Evolutionary conservation across 495 filamentous ascomycete genomes (phyloP).

Genomic region (Penicillium chermesinum): DNA sequence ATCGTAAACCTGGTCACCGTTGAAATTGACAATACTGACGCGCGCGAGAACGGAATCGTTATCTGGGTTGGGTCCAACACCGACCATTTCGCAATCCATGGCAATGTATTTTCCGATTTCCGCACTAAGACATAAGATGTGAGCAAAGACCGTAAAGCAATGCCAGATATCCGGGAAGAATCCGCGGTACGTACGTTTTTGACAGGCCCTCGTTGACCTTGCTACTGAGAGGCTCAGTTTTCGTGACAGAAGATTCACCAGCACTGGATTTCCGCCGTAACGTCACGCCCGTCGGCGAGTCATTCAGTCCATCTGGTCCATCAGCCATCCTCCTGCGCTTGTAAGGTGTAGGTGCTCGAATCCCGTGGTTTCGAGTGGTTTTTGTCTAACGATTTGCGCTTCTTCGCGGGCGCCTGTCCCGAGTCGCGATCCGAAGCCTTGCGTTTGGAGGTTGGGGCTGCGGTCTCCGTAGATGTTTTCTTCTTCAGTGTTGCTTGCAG

Average conservation of each 20-base stretch:
- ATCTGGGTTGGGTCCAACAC: constrained; percentile 65
- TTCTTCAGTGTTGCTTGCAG: constrained; percentile 60
- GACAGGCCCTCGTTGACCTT: constrained; percentile 51
- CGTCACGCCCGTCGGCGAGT: constrained; percentile 12
- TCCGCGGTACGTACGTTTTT: constrained; percentile 29
- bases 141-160: constrained; percentile 4
- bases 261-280: constrained; percentile 26
- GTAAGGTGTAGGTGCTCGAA: constrained; percentile 11
- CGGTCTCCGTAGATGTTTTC: constrained; percentile 29
- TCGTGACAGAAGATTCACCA: constrained; percentile 7
- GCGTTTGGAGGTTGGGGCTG: constrained; percentile 27
- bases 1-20: constrained; percentile 86
- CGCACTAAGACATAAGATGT: constrained; percentile 20
- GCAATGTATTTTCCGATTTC: constrained; percentile 82
- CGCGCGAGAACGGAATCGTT: constrained; percentile 70
- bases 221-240: constrained; percentile 17
- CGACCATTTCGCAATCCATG: constrained; percentile 98
- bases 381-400: constrained; percentile 29
- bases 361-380: constrained; percentile 18
- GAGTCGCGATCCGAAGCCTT: constrained; percentile 34
- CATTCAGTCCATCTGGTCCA: constrained; percentile 7
- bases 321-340: constrained; percentile 36
- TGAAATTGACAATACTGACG: constrained; percentile 85
- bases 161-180: neutral
- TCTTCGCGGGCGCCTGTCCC: constrained; percentile 33